Percentiles rank a stretch among this genome's conserved stretches.
phyloP scores from a whole-genome alignment of 495 filamentous ascomycete genomes.

The Amphirosellinia nigrospora region DNA sequence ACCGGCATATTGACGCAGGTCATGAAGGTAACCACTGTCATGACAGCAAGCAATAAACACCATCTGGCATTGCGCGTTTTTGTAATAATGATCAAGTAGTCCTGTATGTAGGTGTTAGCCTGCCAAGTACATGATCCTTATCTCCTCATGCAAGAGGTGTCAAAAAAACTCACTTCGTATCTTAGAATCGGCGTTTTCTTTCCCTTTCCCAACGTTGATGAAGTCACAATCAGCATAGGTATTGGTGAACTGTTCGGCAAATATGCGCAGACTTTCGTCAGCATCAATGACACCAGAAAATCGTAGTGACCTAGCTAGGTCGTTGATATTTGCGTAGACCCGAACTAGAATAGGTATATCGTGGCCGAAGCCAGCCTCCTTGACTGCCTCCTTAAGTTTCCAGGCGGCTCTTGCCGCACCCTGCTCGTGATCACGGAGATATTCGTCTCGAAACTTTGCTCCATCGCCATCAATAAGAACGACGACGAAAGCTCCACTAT shows the following conservation, averaged over 20 bases:
- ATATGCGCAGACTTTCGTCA: constrained; percentile 38
- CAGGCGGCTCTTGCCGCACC: constrained; percentile 40
- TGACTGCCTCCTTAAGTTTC: constrained; percentile 40
- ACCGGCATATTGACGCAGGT: constrained; percentile 41
- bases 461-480: constrained; percentile 45
- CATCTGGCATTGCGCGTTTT: constrained; percentile 41
- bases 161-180: constrained; percentile 37
- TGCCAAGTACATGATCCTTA: background rate
- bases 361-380: constrained; percentile 32
- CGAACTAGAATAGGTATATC: constrained; percentile 42
- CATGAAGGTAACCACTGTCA: constrained; percentile 43
- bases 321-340: constrained; percentile 43
- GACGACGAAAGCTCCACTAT: constrained; percentile 38
- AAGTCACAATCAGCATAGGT: constrained; percentile 42
- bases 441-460: constrained; percentile 43
- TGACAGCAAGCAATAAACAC: constrained; percentile 43
- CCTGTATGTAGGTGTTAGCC: constrained; percentile 31
- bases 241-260: constrained; percentile 43
- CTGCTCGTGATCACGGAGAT: constrained; percentile 34
- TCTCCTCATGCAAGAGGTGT: background rate
- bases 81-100: constrained; percentile 42
- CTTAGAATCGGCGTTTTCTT: constrained; percentile 43
- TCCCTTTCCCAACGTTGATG: constrained; percentile 44
- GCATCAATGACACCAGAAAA: constrained; percentile 37
- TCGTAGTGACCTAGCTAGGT: constrained; percentile 40